Evolutionary conservation across 2,329 filamentous ascomycete genomes (phyloP), one percentile per base, ranked within the genome.

Genomic region (Acarospora socialis): DNA sequence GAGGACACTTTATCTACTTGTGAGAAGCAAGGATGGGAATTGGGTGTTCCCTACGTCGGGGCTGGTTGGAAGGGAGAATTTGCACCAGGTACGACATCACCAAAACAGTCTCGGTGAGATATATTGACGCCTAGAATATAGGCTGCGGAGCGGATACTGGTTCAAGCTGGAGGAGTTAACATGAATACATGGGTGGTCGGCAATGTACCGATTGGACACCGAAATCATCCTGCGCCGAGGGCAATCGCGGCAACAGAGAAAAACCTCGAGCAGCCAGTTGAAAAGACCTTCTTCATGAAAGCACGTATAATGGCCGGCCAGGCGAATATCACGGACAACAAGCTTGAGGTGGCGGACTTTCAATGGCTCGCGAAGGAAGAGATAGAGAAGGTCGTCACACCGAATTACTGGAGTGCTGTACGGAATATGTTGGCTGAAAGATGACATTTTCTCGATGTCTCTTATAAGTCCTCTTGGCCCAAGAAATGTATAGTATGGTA

Each of bases 161-260:
- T 77, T 32, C 68, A 81, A 47, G 66, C 82, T 3, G 84, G 78
- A 7, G 90, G 90, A 36, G 61, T 81, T 39, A 92, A 98, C 66
- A 95, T 98, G 86, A 95, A 95, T 64, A 94, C 84, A 34, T 98
- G 90, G 86, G 73, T 95, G 45, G 81, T 98, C 31, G 87, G 84
- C 38, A 84, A 84, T 47, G 79, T 80, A 36, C 90, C 90, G 7
- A 70, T 94, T 36, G 87, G 86, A 16, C 80, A 94, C 59, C 60
- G 80, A 49, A 65, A 81, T 43, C 61, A 61, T 39, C 60, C 72
- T 40, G 66, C 64, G 66, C 66, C 45, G 44, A 54, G 47, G 46
- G 63, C 50, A 52, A 55, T 27, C 24, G 15, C 35, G 9, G 22
- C 36, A 8, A 35, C 26, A 18, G 17, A 46, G 14, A 41, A 30